Evolutionary conservation across 2,329 filamentous ascomycete species (phyloP).

Genomic region (Teratosphaeria epicoccoides): DNA sequence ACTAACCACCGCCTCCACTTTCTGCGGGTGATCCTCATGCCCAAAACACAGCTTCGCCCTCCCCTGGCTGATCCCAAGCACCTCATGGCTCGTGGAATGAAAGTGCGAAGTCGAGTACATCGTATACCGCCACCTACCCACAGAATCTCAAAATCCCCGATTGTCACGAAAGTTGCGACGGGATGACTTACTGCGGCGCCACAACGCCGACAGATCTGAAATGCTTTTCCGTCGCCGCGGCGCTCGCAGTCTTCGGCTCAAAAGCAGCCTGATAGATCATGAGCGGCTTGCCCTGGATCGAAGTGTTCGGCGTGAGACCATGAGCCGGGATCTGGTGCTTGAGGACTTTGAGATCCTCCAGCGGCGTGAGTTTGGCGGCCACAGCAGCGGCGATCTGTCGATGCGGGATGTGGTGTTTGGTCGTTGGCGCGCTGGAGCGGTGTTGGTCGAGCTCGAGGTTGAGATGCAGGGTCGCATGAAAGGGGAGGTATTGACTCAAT

Average conservation of each 20-base stretch:
- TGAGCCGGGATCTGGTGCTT: conserved; percentile 50
- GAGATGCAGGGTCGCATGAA: too few relatives aligned
- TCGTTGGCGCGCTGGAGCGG: too few relatives aligned
- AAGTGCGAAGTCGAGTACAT: conserved; percentile 60
- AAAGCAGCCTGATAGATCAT: conserved; percentile 57
- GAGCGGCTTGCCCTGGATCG: conserved; percentile 51
- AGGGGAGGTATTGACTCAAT: too few relatives aligned
- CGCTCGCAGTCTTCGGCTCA: conserved; percentile 27
- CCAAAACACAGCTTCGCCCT: conserved; percentile 55
- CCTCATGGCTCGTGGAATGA: conserved; percentile 57
- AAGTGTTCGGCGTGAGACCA: conserved; percentile 52
- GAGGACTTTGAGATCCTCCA: conserved; percentile 46
- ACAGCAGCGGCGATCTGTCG: too few relatives aligned
- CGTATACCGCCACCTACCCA: conserved; percentile 56
- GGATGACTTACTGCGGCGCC: conserved; percentile 41
- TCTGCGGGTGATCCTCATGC: conserved; percentile 43
- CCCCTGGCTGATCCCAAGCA: conserved; percentile 50
- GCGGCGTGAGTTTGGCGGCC: conserved; percentile 28
- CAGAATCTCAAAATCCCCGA: too few relatives aligned
- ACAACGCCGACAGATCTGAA: conserved; percentile 46
- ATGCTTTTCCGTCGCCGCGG: conserved; percentile 46
- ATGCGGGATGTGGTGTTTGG: too few relatives aligned
- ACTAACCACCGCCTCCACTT: conserved; percentile 46
- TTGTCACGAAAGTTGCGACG: too few relatives aligned
- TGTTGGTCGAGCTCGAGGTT: too few relatives aligned